Conservation (phyloP, 495 filamentous ascomycete species). For the Xylaria sp. region DNA sequence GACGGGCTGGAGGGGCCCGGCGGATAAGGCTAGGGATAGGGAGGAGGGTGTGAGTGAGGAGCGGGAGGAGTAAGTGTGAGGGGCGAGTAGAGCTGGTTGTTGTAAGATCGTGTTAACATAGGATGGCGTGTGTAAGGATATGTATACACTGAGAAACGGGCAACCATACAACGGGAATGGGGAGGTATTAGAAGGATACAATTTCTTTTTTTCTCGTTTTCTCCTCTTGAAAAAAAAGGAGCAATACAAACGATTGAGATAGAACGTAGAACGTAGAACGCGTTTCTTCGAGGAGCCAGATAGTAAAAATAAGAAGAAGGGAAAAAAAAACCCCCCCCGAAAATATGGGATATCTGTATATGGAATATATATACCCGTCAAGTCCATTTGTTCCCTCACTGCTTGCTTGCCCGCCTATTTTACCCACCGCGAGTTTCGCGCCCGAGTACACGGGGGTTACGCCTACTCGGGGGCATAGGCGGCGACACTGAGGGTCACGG, state of each 20-base stretch:
- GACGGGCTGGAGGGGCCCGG: constrained; percentile 66
- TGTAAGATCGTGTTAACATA: background rate
- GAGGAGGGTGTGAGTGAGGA: constrained; percentile 22
- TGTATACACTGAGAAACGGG: constrained; percentile 1
- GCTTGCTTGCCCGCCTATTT: no score
- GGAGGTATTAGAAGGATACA: background rate
- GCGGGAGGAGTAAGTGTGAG: background rate
- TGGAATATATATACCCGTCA: no score
- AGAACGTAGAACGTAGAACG: no score
- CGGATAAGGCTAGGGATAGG: constrained; percentile 37
- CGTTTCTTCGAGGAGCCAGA: no score
- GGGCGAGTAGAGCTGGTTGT: background rate
- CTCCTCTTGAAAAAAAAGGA: background rate
- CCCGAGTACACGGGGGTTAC: no score
- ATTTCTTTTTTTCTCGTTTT: background rate
- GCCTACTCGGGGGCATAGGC: no score
- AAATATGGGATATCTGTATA: no score
- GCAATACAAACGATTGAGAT: background rate
- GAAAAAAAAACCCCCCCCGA: no score
- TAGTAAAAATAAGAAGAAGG: no score
- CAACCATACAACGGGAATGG: background rate
- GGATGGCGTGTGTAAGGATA: background rate
- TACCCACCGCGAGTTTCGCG: no score
- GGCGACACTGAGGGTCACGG: no score
- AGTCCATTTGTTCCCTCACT: no score